Evolutionary conservation across 176 grass and related monocot species (phyloP).

Genomic region (Eremochloa ophiuroides): DNA sequence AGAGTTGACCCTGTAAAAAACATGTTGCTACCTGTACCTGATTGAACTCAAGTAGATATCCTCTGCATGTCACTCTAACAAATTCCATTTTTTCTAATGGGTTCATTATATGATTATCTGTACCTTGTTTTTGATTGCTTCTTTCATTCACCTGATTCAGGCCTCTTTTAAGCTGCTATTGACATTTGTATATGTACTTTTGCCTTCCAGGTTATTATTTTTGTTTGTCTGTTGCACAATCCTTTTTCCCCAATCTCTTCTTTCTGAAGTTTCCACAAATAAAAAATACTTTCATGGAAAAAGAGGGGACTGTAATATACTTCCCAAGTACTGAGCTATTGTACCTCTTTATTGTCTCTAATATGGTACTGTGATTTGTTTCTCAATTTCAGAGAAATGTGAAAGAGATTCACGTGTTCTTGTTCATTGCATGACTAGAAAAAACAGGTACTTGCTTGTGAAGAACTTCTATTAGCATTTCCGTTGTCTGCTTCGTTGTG

Average conservation of each 20-base stretch:
- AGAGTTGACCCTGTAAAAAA: constrained; percentile 7
- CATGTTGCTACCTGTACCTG: not conserved
- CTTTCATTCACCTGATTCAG: not conserved
- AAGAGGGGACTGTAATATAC: not conserved
- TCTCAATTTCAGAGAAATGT: constrained; percentile 67
- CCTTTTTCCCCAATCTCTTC: not conserved
- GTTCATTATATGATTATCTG: not conserved
- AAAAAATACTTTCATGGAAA: not conserved
- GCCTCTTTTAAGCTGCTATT: constrained; percentile 1
- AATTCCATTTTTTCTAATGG: not conserved
- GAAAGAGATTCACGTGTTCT: constrained; percentile 58
- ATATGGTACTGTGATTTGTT: constrained; percentile 1
- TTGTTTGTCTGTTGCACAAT: not conserved
- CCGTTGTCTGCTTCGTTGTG: not conserved
- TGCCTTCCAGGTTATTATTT: not conserved
- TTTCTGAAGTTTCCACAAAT: constrained; percentile 18
- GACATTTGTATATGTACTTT: not conserved
- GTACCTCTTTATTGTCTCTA: not conserved
- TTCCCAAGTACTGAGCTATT: not conserved
- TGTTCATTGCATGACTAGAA: constrained; percentile 85
- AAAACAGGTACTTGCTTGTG: constrained; percentile 58
- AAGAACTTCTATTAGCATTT: not conserved
- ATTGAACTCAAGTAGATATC: constrained; percentile 1
- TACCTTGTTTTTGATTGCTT: not conserved
- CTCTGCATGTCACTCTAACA: not conserved